Percentiles rank a stretch among this genome's conserved stretches.
Evolutionary conservation across 1,284 basidiomycete species (phyloP).

Genomic region (Ganoderma meredithae): DNA sequence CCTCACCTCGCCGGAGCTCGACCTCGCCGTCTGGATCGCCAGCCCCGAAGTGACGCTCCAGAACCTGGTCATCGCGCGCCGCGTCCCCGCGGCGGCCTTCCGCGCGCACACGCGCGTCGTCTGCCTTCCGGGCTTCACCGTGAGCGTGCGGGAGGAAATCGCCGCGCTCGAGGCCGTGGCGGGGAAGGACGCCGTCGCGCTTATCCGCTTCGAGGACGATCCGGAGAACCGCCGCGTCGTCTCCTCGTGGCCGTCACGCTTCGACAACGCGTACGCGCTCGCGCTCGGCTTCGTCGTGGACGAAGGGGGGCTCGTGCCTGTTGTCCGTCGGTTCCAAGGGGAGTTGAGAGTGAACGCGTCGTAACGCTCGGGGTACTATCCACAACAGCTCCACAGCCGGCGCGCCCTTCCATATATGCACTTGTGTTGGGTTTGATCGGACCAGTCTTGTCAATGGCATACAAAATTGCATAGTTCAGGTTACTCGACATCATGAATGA

Average conservation of each 20-base stretch:
- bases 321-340: constrained; percentile 50
- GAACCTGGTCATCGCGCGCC: constrained; percentile 62
- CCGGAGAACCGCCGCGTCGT: constrained; percentile 51
- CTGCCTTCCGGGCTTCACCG: constrained; percentile 58
- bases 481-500: constrained; percentile 1
- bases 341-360: constrained; percentile 32
- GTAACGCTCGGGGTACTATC: background rate
- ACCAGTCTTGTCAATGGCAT: background rate
- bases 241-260: constrained; percentile 55
- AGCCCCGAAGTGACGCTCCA: constrained; percentile 59
- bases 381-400: background rate
- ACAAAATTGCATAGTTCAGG: constrained; percentile 6
- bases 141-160: constrained; percentile 54
- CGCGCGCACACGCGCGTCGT: constrained; percentile 58
- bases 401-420: background rate
- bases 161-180: constrained; percentile 51
- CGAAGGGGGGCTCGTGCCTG: constrained; percentile 54
- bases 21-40: constrained; percentile 61
- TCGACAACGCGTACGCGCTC: constrained; percentile 53
- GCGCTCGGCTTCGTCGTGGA: constrained; percentile 53
- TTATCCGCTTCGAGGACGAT: constrained; percentile 54
- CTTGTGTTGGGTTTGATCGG: background rate
- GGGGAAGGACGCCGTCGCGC: constrained; percentile 46
- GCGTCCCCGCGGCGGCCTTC: constrained; percentile 56
- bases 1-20: constrained; percentile 50